A percentile compares a stretch with the other conserved stretches of the same genome.
Evolutionary conservation across 352 stramenopile genomes (phyloP).

Genomic region (Elongisporangium undulatum): DNA sequence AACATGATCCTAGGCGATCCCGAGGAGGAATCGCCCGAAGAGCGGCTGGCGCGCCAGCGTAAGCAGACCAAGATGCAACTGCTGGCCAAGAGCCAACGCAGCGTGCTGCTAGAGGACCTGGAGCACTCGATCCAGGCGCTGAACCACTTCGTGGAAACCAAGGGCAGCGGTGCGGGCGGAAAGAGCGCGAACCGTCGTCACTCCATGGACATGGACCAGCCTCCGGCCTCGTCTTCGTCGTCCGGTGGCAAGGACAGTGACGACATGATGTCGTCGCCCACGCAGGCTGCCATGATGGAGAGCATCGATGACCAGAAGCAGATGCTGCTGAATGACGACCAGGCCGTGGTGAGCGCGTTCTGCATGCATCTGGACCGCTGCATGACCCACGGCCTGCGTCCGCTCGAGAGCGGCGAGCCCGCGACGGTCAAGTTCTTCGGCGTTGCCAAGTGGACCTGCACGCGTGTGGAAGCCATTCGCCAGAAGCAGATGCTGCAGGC

Average conservation of each 20-base stretch:
- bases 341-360: slow-evolving; percentile 63
- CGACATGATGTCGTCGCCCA: slow-evolving; percentile 9
- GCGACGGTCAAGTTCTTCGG: slow-evolving; percentile 85
- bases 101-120: slow-evolving; percentile 77
- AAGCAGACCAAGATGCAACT: slow-evolving; percentile 54
- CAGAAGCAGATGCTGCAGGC: slow-evolving; percentile 62
- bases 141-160: slow-evolving; percentile 44
- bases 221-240: not conserved
- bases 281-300: slow-evolving; percentile 54
- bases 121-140: slow-evolving; percentile 60
- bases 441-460: slow-evolving; percentile 84
- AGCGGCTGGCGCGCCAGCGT: slow-evolving; percentile 36
- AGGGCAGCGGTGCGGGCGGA: slow-evolving; percentile 9
- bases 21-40: slow-evolving; percentile 47
- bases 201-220: slow-evolving; percentile 12
- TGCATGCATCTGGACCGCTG: slow-evolving; percentile 74
- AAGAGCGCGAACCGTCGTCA: slow-evolving; percentile 8
- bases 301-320: slow-evolving; percentile 66
- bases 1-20: slow-evolving; percentile 39
- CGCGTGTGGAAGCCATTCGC: slow-evolving; percentile 64
- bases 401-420: slow-evolving; percentile 43
- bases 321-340: slow-evolving; percentile 67
- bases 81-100: slow-evolving; percentile 70
- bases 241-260: slow-evolving; percentile 11
- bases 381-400: slow-evolving; percentile 55